Base-by-base conservation (phyloP, 352 stramenopile species). In the Proteromonas lacertae region DNA sequence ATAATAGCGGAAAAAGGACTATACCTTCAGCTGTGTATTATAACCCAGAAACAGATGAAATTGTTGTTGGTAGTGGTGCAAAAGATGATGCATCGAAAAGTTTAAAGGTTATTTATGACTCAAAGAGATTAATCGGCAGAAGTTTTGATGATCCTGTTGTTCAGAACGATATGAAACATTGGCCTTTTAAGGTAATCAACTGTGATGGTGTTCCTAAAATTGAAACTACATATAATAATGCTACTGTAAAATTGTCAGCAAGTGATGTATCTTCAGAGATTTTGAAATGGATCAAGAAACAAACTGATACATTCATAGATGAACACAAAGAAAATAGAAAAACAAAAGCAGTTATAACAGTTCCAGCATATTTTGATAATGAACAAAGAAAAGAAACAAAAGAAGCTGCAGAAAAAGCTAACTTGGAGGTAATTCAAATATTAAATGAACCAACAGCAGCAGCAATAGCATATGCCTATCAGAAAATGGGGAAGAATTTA, bases 21-120 rank as follows among this genome's bases (percentile, higher is more conserved):
- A 89, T 70, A 34, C 72, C 73, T 12, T 67, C 67, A 23, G 76
- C 68, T 41, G 69, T 89, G 34, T 72, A 62, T 41, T 88, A 80
- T 42, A 67, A 73, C 41, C 62, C 66, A 34, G 64, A 71, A 16
- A n/a, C n/a, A n/a, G n/a, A n/a, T n/a, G 78, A 91, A 46, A 63
- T 74, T 32, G 56, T 91, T n/a, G 89, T 92, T 39, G 79, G 79
- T 36, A 72, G 88, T 48, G 72, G 70, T 30, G 79, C 78, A 32
- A 91, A 92, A 64, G 65, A 66, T 33, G 56, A 65, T 37, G 65
- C n/a, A n/a, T n/a, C n/a, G n/a, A n/a, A n/a, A n/a, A n/a, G n/a
- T n/a, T n/a, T n/a, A n/a, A n/a, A n/a, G 53, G 73, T 60, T 3
- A 64, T 77, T 24, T 72, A 69, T 45, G 61, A 76, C 41, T 62